Evolutionary conservation across 139 green algal species (phyloP).

Genomic region (Chlamydomonas sphaeroides): DNA sequence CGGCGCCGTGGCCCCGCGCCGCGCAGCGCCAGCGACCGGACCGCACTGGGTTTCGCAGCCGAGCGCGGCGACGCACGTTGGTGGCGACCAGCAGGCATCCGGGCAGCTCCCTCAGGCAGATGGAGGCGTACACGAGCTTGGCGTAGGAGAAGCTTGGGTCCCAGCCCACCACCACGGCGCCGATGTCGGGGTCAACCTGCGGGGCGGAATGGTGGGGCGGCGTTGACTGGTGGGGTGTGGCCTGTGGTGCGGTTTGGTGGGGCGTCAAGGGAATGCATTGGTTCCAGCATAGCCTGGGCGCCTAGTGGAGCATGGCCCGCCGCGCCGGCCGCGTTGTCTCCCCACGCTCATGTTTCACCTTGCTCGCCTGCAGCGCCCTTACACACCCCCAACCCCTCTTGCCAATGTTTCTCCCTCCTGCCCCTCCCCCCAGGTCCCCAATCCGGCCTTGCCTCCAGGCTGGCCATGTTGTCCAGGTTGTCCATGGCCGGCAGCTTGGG

Average conservation of each 20-base stretch:
- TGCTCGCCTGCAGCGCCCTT: too few relatives aligned
- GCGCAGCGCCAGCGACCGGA: too few relatives aligned
- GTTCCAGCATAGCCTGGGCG: too few relatives aligned
- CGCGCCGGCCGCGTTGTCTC: too few relatives aligned
- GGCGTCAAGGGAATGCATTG: too few relatives aligned
- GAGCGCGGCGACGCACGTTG: too few relatives aligned
- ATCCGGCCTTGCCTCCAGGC: slow-evolving; percentile 45
- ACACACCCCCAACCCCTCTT: background rate
- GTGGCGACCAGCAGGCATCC: slow-evolving; percentile 73
- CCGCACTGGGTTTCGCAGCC: too few relatives aligned
- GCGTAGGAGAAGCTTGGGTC: slow-evolving; percentile 68
- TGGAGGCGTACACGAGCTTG: slow-evolving; percentile 44
- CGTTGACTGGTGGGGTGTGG: background rate
- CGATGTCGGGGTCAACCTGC: slow-evolving; percentile 65
- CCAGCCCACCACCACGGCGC: slow-evolving; percentile 73
- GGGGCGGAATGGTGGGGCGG: background rate
- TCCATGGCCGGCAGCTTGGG: slow-evolving; percentile 35
- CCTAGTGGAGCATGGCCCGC: too few relatives aligned
- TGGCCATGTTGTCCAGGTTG: slow-evolving; percentile 44
- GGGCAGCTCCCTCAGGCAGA: slow-evolving; percentile 65
- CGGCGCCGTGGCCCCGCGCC: too few relatives aligned
- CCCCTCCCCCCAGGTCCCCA: background rate
- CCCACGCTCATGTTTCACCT: too few relatives aligned
- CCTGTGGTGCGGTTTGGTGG: too few relatives aligned
- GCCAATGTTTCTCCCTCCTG: background rate